Percentiles rank a stretch among this genome's conserved stretches.
These are phyloP conservation scores for Globisporangium mamillatum DNA, from an alignment of 352 stramenopile genomes.

Conservation along the genomic window DNA sequence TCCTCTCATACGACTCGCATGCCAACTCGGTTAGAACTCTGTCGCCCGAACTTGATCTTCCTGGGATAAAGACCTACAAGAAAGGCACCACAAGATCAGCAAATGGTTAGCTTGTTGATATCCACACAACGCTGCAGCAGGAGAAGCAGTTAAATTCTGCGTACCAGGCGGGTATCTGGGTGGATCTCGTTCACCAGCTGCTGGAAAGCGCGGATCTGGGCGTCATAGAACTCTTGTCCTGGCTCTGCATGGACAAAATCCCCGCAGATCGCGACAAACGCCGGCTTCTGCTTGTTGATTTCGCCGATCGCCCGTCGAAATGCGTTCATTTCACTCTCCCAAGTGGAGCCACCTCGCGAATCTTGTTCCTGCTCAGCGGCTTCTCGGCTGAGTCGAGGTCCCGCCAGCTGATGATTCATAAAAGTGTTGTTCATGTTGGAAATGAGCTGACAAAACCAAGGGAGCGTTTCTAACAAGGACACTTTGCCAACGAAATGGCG, in stretches of 20 bases:
- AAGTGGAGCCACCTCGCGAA: conserved; percentile 38
- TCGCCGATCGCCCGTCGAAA: conserved; percentile 47
- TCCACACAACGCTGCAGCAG: too few relatives aligned
- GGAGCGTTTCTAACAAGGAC: neutral
- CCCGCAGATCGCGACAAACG: conserved; percentile 69
- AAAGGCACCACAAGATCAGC: neutral
- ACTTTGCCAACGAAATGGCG: neutral
- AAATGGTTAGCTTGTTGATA: too few relatives aligned
- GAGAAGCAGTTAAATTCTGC: too few relatives aligned
- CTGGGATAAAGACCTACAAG: conserved; percentile 50
- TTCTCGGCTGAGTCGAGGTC: conserved; percentile 38
- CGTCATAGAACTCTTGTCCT: conserved; percentile 34
- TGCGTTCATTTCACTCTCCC: conserved; percentile 32
- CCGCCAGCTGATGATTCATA: conserved; percentile 38
- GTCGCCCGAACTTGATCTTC: conserved; percentile 26
- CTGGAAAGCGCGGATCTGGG: conserved; percentile 55
- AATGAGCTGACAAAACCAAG: neutral
- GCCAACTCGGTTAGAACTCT: conserved; percentile 6
- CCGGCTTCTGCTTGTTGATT: conserved; percentile 50
- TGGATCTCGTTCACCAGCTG: conserved; percentile 60
- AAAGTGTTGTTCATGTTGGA: neutral
- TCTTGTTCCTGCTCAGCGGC: conserved; percentile 34
- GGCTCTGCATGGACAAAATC: conserved; percentile 48
- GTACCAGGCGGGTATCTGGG: conserved; percentile 45
- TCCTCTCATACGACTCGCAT: conserved; percentile 32